Evolutionary conservation across 106 monocot species (phyloP).

Genomic region (Vanilla planifolia): DNA sequence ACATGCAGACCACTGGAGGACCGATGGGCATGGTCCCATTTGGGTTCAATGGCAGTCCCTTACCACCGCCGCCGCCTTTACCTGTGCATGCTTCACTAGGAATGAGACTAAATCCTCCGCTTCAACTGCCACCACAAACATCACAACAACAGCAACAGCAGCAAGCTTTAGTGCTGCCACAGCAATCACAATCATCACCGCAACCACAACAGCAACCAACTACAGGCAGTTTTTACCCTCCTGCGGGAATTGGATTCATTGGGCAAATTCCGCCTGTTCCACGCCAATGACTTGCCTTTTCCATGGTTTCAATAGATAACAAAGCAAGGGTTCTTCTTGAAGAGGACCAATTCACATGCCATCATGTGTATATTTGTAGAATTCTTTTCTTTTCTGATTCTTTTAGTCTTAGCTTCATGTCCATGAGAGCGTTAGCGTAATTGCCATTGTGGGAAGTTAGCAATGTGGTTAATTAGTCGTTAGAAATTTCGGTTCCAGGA

Average conservation of each 20-base stretch:
- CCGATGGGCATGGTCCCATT: constrained; percentile 28
- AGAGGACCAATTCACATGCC: neutral
- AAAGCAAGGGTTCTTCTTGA: constrained; percentile 3
- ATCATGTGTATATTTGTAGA: constrained; percentile 22
- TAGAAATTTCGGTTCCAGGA: too few relatives aligned
- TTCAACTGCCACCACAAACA: constrained; percentile 18
- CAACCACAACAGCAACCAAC: constrained; percentile 32
- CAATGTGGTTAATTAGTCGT: too few relatives aligned
- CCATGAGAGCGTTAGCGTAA: neutral
- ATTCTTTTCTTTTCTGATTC: neutral
- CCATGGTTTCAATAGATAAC: neutral
- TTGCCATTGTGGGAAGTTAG: neutral
- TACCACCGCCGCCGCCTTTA: constrained; percentile 52
- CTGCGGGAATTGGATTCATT: constrained; percentile 59
- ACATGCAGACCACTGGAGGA: constrained; percentile 28
- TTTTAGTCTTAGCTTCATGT: neutral
- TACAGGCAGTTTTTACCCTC: constrained; percentile 44
- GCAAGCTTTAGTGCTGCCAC: constrained; percentile 17
- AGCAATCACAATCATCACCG: constrained; percentile 13
- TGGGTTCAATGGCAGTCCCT: constrained; percentile 22
- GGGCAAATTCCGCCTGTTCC: constrained; percentile 49
- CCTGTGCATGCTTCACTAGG: constrained; percentile 26
- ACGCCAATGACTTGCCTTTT: constrained; percentile 24
- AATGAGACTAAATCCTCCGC: constrained; percentile 32
- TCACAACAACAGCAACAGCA: constrained; percentile 19